Conservation (phyloP, 1,284 basidiomycete species). For the Afroboletus lepidellus region DNA sequence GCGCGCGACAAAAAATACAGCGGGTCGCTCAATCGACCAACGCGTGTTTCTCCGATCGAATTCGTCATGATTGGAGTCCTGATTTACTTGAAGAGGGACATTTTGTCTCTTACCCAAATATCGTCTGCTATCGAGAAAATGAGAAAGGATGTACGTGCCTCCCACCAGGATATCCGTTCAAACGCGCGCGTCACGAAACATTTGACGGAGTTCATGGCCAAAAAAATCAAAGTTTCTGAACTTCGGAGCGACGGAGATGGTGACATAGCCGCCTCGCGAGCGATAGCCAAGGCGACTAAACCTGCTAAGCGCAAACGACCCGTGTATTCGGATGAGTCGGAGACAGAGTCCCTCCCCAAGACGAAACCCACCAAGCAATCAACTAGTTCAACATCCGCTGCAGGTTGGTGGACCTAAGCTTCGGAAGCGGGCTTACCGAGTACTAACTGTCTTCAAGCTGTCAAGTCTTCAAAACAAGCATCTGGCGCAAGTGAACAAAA, state of each 20-base stretch:
- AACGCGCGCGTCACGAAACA: constrained; percentile 42
- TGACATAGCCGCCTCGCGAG: constrained; percentile 24
- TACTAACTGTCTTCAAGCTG: constrained; percentile 13
- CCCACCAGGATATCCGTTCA: constrained; percentile 42
- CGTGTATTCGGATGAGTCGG: constrained; percentile 27
- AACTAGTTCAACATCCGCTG: not conserved
- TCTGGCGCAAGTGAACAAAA: constrained; percentile 3
- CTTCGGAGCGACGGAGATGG: constrained; percentile 34
- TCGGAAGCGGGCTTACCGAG: not conserved
- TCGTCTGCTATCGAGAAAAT: constrained; percentile 42
- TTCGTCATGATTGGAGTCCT: constrained; percentile 49
- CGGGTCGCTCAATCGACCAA: constrained; percentile 38
- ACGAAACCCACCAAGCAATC: constrained; percentile 14
- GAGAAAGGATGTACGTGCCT: constrained; percentile 42
- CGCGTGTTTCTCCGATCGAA: constrained; percentile 47
- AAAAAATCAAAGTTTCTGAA: constrained; percentile 33
- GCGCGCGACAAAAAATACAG: constrained; percentile 38
- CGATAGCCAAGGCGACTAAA: constrained; percentile 15
- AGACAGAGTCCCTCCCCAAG: constrained; percentile 18
- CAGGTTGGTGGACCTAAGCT: constrained; percentile 20
- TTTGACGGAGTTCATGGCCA: constrained; percentile 40
- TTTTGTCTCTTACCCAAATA: constrained; percentile 41
- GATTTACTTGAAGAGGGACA: constrained; percentile 38
- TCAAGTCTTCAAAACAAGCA: constrained; percentile 10
- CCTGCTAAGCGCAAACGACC: constrained; percentile 29